Conservation (phyloP, 169 alveolate species). For the Plasmodium coatneyi region DNA sequence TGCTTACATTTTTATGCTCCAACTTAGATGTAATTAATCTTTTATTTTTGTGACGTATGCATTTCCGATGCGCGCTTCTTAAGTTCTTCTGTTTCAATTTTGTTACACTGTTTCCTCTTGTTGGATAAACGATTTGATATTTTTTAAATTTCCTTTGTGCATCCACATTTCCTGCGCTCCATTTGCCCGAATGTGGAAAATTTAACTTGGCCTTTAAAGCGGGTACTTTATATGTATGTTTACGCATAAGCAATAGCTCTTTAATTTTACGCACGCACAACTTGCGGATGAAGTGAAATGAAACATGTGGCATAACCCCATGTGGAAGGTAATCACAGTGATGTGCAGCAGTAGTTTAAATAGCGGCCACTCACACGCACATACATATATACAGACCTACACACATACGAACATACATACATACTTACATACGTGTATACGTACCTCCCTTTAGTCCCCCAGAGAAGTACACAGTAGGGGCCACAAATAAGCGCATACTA, state of each 20-base stretch:
- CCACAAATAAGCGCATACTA: not conserved
- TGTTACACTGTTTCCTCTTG: not conserved
- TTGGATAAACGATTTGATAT: not conserved
- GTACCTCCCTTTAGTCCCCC: not conserved
- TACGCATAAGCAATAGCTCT: not conserved
- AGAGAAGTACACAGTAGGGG: not conserved
- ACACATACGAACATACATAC: not conserved
- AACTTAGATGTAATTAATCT: constrained; percentile 13
- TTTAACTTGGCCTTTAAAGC: not conserved
- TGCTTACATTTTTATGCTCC: not conserved
- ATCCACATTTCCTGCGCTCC: not conserved
- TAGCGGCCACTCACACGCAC: not conserved
- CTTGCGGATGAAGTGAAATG: not conserved
- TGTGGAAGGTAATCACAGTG: not conserved
- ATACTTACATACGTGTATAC: too few species aligned
- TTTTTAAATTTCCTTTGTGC: not conserved
- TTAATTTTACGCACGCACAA: not conserved
- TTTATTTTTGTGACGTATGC: not conserved
- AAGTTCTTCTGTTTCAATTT: not conserved
- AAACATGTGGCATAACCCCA: not conserved
- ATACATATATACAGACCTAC: not conserved
- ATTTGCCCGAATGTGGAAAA: not conserved
- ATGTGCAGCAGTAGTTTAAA: not conserved
- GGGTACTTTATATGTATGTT: not conserved
- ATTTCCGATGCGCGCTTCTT: not conserved